These are phyloP conservation scores for Melaleuca alternifolia DNA, from an alignment of 345 rosid genomes.

Conservation along the genomic window DNA sequence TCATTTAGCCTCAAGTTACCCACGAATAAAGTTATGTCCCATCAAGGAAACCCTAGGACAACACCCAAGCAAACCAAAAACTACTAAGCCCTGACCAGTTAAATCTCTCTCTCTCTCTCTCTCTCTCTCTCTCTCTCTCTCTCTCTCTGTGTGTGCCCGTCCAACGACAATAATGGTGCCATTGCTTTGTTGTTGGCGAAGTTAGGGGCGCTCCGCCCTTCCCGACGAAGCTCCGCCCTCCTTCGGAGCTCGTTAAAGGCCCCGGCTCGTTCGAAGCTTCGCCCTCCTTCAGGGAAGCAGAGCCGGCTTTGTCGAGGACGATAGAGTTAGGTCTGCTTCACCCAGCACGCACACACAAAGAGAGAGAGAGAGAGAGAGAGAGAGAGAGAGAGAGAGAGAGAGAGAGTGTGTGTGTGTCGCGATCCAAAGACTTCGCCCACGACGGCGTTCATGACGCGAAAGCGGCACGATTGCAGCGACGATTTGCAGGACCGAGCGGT, in stretches of 20 bases:
- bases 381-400: neutral
- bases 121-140: neutral
- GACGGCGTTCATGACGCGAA: neutral
- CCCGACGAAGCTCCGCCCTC: neutral
- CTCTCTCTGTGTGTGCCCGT: neutral
- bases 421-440: neutral
- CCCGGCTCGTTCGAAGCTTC: neutral
- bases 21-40: neutral
- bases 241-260: too few relatives aligned
- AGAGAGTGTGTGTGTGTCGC: too few relatives aligned
- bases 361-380: neutral
- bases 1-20: neutral
- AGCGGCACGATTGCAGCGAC: neutral
- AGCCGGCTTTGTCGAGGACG: neutral
- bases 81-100: neutral
- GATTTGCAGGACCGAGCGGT: neutral
- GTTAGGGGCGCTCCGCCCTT: neutral
- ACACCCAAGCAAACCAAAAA: neutral
- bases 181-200: neutral
- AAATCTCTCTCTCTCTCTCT: neutral
- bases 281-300: neutral
- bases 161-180: neutral
- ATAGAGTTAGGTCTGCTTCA: neutral
- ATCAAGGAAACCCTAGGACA: neutral
- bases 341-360: neutral